Evolutionary conservation across 2,329 filamentous ascomycete genomes (phyloP).

Genomic region (Pleurostoma richardsiae): DNA sequence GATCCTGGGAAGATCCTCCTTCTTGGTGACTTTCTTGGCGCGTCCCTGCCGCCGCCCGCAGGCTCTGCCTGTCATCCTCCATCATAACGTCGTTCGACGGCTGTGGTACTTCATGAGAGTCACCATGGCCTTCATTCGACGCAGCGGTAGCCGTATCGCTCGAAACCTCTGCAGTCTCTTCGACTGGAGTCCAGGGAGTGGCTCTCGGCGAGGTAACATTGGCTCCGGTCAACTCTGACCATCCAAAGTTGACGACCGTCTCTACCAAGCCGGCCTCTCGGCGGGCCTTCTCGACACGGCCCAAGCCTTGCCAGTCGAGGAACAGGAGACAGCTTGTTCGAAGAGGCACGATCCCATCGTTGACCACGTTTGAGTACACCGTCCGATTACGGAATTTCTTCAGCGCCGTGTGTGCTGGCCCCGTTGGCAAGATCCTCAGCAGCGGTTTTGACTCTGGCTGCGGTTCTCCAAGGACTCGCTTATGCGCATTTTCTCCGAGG

Average conservation of each 20-base stretch:
- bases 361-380: slow-evolving; percentile 94
- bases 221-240: slow-evolving; percentile 82
- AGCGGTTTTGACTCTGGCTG: slow-evolving; percentile 85
- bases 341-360: slow-evolving; percentile 92
- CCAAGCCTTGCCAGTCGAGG: slow-evolving; percentile 91
- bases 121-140: slow-evolving; percentile 22
- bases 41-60: slow-evolving; percentile 38
- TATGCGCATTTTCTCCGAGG: slow-evolving; percentile 63
- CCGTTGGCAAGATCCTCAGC: slow-evolving; percentile 82
- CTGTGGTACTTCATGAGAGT: slow-evolving; percentile 61
- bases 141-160: slow-evolving; percentile 27
- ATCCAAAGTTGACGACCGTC: slow-evolving; percentile 89
- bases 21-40: slow-evolving; percentile 17
- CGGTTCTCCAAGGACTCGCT: slow-evolving; percentile 50
- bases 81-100: slow-evolving; percentile 60
- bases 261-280: slow-evolving; percentile 89
- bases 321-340: slow-evolving; percentile 95
- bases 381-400: slow-evolving; percentile 88
- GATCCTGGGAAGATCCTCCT: slow-evolving; percentile 13
- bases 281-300: slow-evolving; percentile 88
- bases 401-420: slow-evolving; percentile 81
- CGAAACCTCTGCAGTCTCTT: slow-evolving; percentile 9
- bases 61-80: slow-evolving; percentile 60
- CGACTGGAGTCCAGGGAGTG: slow-evolving; percentile 34
- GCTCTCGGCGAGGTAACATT: slow-evolving; percentile 46